A percentile compares a stretch with the other conserved stretches of the same genome.
These are phyloP conservation scores for Calocybe indica DNA, from an alignment of 768 basidiomycete species.

Conservation along the genomic window DNA sequence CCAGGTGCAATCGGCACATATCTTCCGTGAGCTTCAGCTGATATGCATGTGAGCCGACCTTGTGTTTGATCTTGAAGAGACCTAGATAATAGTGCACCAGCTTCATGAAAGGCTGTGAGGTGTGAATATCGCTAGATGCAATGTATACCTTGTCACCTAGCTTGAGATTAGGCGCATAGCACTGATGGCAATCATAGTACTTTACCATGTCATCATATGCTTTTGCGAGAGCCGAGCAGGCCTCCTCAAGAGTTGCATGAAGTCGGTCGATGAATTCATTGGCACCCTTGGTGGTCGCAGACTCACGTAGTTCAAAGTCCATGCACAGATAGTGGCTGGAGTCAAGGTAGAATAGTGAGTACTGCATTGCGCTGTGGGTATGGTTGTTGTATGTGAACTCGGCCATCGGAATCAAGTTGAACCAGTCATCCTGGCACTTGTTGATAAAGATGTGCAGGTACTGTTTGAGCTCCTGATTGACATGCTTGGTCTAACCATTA, in stretches of 20 bases:
- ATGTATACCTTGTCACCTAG: constrained; percentile 13
- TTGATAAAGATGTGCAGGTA: constrained; percentile 21
- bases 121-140: no score
- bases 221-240: constrained; percentile 9
- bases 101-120: constrained; percentile 6
- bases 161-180: constrained; percentile 3
- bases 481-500: constrained; percentile 22
- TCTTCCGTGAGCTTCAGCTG: constrained; percentile 9
- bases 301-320: constrained; percentile 2
- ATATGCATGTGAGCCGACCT: constrained; percentile 7
- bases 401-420: constrained; percentile 15
- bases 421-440: constrained; percentile 16
- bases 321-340: no score
- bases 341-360: constrained; percentile 10
- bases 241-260: constrained; percentile 8
- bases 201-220: constrained; percentile 10
- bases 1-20: constrained; percentile 11
- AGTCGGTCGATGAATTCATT: constrained; percentile 7
- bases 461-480: constrained; percentile 1
- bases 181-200: constrained; percentile 8
- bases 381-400: no score
- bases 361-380: constrained; percentile 14
- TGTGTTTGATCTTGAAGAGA: constrained; percentile 4
- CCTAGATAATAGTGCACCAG: constrained; percentile 8
- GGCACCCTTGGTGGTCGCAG: neutral